phyloP scores from a whole-genome alignment of 805 yeast genomes.

The Ogataea populi-albae region DNA sequence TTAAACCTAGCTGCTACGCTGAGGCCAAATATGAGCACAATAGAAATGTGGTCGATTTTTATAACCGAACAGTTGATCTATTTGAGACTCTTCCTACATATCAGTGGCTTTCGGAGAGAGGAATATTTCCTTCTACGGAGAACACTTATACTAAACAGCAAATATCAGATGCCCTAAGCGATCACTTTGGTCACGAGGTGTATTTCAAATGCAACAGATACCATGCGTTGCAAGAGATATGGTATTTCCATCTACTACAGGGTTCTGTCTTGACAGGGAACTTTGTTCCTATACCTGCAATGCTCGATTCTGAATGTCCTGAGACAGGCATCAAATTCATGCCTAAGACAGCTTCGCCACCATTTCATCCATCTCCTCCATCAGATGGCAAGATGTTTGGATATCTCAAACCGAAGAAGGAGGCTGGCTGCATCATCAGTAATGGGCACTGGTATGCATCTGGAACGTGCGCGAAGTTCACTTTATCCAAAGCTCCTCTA shows the following conservation, averaged over 20 bases:
- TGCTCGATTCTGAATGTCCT: slow-evolving; percentile 63
- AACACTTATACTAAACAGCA: slow-evolving; percentile 56
- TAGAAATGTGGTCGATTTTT: slow-evolving; percentile 67
- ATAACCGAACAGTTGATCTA: slow-evolving; percentile 54
- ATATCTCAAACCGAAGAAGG: slow-evolving; percentile 45
- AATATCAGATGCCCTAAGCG: slow-evolving; percentile 49
- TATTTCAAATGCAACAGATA: slow-evolving; percentile 57
- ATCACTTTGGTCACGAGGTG: slow-evolving; percentile 54
- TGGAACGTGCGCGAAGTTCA: slow-evolving; percentile 85
- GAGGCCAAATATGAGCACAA: slow-evolving; percentile 24
- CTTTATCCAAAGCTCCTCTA: slow-evolving; percentile 52
- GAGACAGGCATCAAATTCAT: slow-evolving; percentile 62
- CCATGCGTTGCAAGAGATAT: slow-evolving; percentile 56
- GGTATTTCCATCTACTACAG: slow-evolving; percentile 76
- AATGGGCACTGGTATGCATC: slow-evolving; percentile 80
- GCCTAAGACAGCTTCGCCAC: slow-evolving; percentile 51
- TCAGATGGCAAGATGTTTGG: slow-evolving; percentile 37
- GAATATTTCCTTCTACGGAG: slow-evolving; percentile 63
- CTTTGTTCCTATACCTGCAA: slow-evolving; percentile 60
- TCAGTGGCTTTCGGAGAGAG: slow-evolving; percentile 60
- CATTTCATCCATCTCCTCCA: slow-evolving; percentile 28
- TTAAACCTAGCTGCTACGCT: slow-evolving; percentile 68
- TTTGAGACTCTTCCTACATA: slow-evolving; percentile 64
- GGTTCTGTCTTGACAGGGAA: slow-evolving; percentile 71
- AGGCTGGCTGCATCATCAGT: slow-evolving; percentile 75